A percentile compares a stretch with the other conserved stretches of the same genome.
Evolutionary conservation across 176 grass and related monocot genomes (phyloP).

Genomic region (Puya raimondii): DNA sequence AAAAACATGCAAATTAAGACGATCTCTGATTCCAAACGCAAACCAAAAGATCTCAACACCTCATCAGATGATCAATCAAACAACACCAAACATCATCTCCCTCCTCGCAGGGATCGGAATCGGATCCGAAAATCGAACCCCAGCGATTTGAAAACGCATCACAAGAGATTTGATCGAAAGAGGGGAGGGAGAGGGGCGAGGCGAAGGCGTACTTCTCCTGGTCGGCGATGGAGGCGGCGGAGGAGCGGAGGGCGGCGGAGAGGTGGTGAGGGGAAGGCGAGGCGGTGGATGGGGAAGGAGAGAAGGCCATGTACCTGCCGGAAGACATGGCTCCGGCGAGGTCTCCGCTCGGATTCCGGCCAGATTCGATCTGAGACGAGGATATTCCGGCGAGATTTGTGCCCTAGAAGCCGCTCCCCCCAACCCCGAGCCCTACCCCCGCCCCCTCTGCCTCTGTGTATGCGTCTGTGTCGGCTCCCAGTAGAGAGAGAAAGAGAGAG

Average conservation of each 20-base stretch:
- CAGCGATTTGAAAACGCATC: too few species aligned
- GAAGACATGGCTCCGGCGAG: constrained; percentile 50
- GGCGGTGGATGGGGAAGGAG: constrained; percentile 80
- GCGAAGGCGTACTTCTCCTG: constrained; percentile 62
- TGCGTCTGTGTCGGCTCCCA: too few species aligned
- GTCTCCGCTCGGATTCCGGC: not conserved
- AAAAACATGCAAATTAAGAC: not conserved
- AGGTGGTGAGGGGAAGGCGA: constrained; percentile 77
- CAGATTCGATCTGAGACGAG: not conserved
- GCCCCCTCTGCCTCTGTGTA: too few species aligned
- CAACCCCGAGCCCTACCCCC: too few species aligned
- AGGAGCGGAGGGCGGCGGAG: constrained; percentile 38
- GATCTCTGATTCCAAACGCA: constrained; percentile 3
- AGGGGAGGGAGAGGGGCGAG: too few species aligned
- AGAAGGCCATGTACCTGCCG: constrained; percentile 94
- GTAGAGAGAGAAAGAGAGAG: not conserved
- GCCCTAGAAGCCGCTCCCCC: not conserved
- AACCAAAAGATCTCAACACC: not conserved
- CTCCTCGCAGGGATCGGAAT: constrained; percentile 14
- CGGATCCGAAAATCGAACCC: constrained; percentile 8
- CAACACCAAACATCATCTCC: not conserved
- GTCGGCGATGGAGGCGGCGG: constrained; percentile 38
- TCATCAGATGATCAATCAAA: not conserved
- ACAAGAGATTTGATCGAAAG: not conserved
- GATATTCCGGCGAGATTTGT: not conserved